These are phyloP conservation scores for Pyrenochaeta sp. DNA, from an alignment of 2,329 filamentous ascomycete species.

Conservation along the genomic window DNA sequence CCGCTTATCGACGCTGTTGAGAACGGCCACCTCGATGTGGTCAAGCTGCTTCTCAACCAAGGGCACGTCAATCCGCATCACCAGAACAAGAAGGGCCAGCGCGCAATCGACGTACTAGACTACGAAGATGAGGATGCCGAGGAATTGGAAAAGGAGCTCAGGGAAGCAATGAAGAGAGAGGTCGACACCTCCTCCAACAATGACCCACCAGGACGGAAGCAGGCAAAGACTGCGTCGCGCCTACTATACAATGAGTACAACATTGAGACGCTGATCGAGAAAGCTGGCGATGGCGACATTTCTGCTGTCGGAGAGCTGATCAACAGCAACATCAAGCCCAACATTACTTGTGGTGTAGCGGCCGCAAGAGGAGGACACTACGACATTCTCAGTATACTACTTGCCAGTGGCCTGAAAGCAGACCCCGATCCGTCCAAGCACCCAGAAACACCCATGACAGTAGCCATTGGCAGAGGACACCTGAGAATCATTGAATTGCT, in stretches of 20 bases:
- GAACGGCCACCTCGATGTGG: constrained; percentile 89
- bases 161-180: constrained; percentile 62
- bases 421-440: constrained; percentile 76
- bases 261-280: constrained; percentile 58
- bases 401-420: constrained; percentile 57
- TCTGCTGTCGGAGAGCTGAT: constrained; percentile 59
- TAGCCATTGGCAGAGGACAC: constrained; percentile 89
- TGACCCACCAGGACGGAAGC: constrained; percentile 38
- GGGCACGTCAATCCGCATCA: constrained; percentile 87
- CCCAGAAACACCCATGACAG: constrained; percentile 89
- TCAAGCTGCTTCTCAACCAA: constrained; percentile 81
- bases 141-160: constrained; percentile 78
- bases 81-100: constrained; percentile 90
- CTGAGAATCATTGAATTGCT: constrained; percentile 84
- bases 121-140: constrained; percentile 79
- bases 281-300: constrained; percentile 59
- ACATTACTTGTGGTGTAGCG: constrained; percentile 87
- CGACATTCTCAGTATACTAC: constrained; percentile 78
- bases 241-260: constrained; percentile 61
- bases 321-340: constrained; percentile 63
- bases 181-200: constrained; percentile 62
- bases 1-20: constrained; percentile 96
- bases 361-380: constrained; percentile 93
- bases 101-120: constrained; percentile 84
- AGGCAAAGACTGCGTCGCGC: constrained; percentile 50